These are phyloP conservation scores for Penicillium decumbens DNA, from an alignment of 2,329 filamentous ascomycete species.

Conservation along the genomic window DNA sequence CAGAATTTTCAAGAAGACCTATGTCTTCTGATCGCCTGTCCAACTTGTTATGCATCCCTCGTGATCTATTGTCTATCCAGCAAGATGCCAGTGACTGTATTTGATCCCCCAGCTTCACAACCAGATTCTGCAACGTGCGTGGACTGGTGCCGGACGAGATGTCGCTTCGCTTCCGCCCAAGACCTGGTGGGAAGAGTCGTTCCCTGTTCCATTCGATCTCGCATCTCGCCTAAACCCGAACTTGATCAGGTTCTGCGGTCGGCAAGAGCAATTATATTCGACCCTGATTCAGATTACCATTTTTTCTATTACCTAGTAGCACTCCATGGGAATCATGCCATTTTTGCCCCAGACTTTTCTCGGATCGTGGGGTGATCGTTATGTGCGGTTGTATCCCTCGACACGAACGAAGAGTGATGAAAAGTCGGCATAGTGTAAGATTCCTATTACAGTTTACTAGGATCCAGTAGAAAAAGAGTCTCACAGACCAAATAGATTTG, in stretches of 20 bases:
- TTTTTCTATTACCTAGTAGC: constrained; percentile 3
- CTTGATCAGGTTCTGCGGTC: constrained; percentile 6
- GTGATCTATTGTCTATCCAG: too few species aligned
- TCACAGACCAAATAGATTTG: constrained; percentile 3
- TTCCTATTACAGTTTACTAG: background rate
- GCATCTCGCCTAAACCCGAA: constrained; percentile 7
- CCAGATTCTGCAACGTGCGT: background rate
- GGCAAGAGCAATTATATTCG: constrained; percentile 1
- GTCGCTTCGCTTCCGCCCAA: constrained; percentile 4
- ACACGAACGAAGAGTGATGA: constrained; percentile 4
- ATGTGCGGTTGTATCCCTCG: constrained; percentile 4
- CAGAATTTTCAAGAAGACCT: too few species aligned
- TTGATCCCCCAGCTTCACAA: constrained; percentile 6
- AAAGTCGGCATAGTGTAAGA: constrained; percentile 7
- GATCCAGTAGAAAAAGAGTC: background rate
- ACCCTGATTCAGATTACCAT: constrained; percentile 1
- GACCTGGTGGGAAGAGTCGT: constrained; percentile 7
- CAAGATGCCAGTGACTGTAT: background rate
- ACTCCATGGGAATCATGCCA: background rate
- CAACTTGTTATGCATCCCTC: too few species aligned
- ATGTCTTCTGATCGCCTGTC: too few species aligned
- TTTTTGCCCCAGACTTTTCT: constrained; percentile 4
- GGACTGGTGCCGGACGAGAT: constrained; percentile 3
- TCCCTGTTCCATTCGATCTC: constrained; percentile 5
- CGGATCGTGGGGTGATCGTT: constrained; percentile 5